Evolutionary conservation across 345 rosid species (phyloP).

Genomic region (Hirschfeldia incana): DNA sequence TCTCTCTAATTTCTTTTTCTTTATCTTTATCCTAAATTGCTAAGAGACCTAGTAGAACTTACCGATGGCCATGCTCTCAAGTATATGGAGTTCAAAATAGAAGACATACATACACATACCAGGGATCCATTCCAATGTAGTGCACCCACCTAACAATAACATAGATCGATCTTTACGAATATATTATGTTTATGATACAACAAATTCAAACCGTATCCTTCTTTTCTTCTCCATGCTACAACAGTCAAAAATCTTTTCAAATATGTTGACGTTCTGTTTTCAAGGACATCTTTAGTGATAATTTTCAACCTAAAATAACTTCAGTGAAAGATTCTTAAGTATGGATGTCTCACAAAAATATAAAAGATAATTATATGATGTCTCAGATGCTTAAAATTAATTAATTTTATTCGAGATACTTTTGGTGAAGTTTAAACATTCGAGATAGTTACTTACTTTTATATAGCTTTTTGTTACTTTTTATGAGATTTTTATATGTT

Average conservation of each 20-base stretch:
- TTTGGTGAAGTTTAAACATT: neutral
- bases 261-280: neutral
- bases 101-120: neutral
- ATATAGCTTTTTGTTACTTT: neutral
- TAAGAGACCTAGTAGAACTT: no score
- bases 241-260: no score
- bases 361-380: neutral
- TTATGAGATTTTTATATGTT: neutral
- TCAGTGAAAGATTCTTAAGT: neutral
- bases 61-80: no score
- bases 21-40: no score
- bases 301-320: neutral
- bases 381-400: neutral
- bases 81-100: no score
- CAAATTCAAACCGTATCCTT: neutral
- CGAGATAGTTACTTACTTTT: neutral
- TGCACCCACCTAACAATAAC: constrained; percentile 4
- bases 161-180: constrained; percentile 2
- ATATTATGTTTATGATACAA: constrained; percentile 1
- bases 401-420: neutral
- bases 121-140: neutral
- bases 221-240: neutral
- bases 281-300: neutral
- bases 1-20: no score
- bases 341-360: neutral